Evolutionary conservation across 768 basidiomycete genomes (phyloP), one percentile per base, ranked within the genome.

Genomic region (Termitomyces sp.): DNA sequence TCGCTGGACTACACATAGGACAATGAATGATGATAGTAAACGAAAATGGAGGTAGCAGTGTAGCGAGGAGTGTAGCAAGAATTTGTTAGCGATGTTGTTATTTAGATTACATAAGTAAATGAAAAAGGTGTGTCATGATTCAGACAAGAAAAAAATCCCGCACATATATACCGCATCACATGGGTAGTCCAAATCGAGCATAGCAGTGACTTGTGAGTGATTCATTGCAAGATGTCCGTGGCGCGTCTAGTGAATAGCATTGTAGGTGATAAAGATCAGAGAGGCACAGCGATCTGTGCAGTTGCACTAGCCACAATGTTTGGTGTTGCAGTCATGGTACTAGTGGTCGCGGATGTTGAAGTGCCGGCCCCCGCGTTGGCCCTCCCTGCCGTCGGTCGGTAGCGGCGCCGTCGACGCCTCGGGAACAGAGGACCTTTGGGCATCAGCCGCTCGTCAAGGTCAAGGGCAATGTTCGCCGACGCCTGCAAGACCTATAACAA

Each of bases 391-490:
- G 42, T 42, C 10, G 57, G 46, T 27, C 39, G 33, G 46, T 37
- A 46, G 26, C 55, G 47, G 7, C 59, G 57, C 22, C 62, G 55
- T 33, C 62, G 46, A 26, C 65, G 56, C 47, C 65, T 62, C 44
- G 92, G 91, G 72, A 93, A 89, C 69, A 93, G 69, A 13, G 92
- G 91, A 0, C 94, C 92, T 64, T 87, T 87, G 8, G 95, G 95
- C 95, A 98, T 97, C 30, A 83, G 81, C 53, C 97, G 82, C 55
- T 88, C 87, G 69, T 99, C 97, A 62, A 99, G 74, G 69, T 99
- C 97, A 44, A 97, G 76, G 1, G 96, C 83, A 55, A 98, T 86
- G 71, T 96, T 96, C 8, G 91, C 86, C 2, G 93, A 92, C 51
- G 94, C 88, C 76, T 98, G 95, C 59, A 98, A 80, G 12, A 85